Conservation (phyloP, 2,329 filamentous ascomycete genomes). For the Beauveria sp. region DNA sequence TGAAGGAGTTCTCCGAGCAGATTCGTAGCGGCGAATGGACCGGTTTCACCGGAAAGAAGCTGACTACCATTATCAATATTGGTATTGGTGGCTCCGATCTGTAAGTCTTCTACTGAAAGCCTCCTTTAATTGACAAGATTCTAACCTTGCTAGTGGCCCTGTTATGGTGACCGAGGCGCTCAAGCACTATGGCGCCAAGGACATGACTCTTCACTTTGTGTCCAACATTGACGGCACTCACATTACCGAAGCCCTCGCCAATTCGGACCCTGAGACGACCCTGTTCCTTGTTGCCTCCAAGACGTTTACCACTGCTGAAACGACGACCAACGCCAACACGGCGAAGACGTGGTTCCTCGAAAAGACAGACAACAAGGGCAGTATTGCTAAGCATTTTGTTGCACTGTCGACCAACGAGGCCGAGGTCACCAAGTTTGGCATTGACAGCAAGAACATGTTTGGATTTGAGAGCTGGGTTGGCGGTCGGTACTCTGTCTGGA, state of each 20-base stretch:
- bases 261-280: conserved; percentile 94
- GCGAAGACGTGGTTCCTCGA: conserved; percentile 96
- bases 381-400: conserved; percentile 98
- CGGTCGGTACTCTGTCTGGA: conserved; percentile 98
- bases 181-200: conserved; percentile 83
- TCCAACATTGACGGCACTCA: conserved; percentile 99
- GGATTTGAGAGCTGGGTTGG: conserved; percentile 98
- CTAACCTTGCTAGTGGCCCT: conserved; percentile 59
- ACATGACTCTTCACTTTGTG: conserved; percentile 91
- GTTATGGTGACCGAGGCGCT: conserved; percentile 99
- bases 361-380: conserved; percentile 64
- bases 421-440: conserved; percentile 97
- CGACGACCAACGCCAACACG: conserved; percentile 91
- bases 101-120: conserved; percentile 47
- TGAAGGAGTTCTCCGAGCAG: conserved; percentile 97
- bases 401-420: conserved; percentile 91
- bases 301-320: conserved; percentile 99
- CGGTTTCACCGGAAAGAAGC: conserved; percentile 93
- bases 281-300: conserved; percentile 98
- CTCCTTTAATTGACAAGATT: conserved; percentile 19
- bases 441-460: conserved; percentile 99
- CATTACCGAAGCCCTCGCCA: conserved; percentile 83
- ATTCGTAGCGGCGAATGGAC: conserved; percentile 94
- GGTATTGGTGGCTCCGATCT: conserved; percentile 98
- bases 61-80: conserved; percentile 93